Conservation (phyloP, 768 basidiomycete species). For the Heimioporus sp. region DNA sequence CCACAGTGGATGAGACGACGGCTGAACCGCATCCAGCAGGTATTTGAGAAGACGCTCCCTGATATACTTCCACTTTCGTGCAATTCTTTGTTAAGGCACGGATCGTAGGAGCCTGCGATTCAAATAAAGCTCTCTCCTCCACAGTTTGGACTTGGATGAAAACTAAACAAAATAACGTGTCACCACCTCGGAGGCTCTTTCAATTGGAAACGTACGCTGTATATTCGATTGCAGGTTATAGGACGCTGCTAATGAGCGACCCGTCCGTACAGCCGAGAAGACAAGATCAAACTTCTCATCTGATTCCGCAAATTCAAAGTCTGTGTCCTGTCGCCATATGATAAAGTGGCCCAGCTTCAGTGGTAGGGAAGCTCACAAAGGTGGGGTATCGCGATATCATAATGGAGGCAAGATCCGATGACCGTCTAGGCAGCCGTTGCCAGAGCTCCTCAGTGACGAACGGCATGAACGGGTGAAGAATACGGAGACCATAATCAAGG, state of each 20-base stretch:
- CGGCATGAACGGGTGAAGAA: conserved; percentile 98
- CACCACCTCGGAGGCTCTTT: too few species aligned
- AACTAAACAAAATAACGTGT: conserved; percentile 43
- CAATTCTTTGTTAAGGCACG: conserved; percentile 83
- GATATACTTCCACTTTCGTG: conserved; percentile 69
- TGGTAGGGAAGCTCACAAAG: conserved; percentile 48
- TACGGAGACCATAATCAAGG: conserved; percentile 83
- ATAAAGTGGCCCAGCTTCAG: background rate
- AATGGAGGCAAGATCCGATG: conserved; percentile 80
- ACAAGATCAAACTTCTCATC: conserved; percentile 86
- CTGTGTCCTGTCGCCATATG: conserved; percentile 45
- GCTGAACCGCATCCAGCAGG: conserved; percentile 87
- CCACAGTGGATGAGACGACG: conserved; percentile 71
- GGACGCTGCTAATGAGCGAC: conserved; percentile 82
- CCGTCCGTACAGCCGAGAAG: conserved; percentile 72
- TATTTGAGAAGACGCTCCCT: conserved; percentile 55
- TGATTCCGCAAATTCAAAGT: conserved; percentile 65
- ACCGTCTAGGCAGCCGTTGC: conserved; percentile 89
- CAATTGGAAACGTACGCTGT: conserved; percentile 50
- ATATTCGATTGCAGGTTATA: conserved; percentile 88
- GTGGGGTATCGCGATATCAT: conserved; percentile 87
- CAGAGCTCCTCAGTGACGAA: conserved; percentile 98
- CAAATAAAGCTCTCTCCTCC: conserved; percentile 63
- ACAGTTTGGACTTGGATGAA: conserved; percentile 71
- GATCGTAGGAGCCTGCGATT: conserved; percentile 72